Percentiles rank a stretch among this genome's conserved stretches.
Evolutionary conservation across 352 stramenopile species (phyloP).

Genomic region (Phytopythium ostracodes): DNA sequence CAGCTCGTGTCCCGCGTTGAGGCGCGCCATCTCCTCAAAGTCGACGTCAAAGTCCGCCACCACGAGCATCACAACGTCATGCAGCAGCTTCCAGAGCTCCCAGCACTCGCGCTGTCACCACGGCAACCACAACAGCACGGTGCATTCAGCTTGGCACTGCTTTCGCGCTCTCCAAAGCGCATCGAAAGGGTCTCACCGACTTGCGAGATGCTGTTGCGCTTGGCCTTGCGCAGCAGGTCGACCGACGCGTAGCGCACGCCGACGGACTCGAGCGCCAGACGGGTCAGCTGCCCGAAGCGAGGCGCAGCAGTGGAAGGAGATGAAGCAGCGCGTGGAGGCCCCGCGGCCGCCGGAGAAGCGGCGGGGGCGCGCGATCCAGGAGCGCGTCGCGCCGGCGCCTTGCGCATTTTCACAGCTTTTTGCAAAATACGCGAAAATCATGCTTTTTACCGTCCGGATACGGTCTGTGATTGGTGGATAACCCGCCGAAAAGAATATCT

Average conservation of each 20-base stretch:
- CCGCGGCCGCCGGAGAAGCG: neutral
- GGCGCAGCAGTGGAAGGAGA: constrained; percentile 39
- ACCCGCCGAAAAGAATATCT: neutral
- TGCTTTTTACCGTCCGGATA: too few species aligned
- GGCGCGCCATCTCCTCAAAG: constrained; percentile 23
- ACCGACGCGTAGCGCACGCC: constrained; percentile 49
- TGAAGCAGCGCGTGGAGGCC: neutral
- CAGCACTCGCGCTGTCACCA: constrained; percentile 32
- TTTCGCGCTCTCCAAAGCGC: neutral
- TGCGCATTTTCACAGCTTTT: neutral
- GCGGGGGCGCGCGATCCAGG: neutral
- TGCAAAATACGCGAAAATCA: too few species aligned
- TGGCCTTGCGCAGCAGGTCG: constrained; percentile 57
- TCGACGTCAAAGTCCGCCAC: constrained; percentile 61
- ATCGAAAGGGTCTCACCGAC: constrained; percentile 6
- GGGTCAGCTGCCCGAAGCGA: constrained; percentile 40
- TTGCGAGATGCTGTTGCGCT: constrained; percentile 37
- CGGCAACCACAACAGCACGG: neutral
- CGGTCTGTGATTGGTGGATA: neutral
- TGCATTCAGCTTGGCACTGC: neutral
- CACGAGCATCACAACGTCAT: constrained; percentile 62
- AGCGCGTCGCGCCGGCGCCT: neutral
- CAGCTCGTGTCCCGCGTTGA: constrained; percentile 16
- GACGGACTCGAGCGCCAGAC: constrained; percentile 31
- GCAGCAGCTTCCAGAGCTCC: constrained; percentile 50